Evolutionary conservation across 2,329 filamentous ascomycete genomes (phyloP), one percentile per base, ranked within the genome.

Genomic region (Botrytis sinoallii): DNA sequence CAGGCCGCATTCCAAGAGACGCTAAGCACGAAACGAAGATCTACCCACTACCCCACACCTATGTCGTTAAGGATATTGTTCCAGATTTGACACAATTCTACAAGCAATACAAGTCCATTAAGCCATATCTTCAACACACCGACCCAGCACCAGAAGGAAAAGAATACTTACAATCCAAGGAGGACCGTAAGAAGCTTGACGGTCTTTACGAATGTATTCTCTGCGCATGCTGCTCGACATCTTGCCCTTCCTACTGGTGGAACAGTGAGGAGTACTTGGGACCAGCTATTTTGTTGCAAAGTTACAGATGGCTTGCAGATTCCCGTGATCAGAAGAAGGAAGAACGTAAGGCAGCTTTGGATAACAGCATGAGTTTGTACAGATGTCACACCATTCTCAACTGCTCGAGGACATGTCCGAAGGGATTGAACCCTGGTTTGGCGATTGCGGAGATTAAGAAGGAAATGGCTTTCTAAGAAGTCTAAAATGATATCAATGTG

Each of bases 201-300:
- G 96, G 96, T 77, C 90, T 98, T 44, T 98, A 99, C 87, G 96
- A 99, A 86, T 99, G 96, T 86, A 98, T 99, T 84, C 92, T 99
- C 74, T 99, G 96, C 88, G 95, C 95, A 80, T 99, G 96, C 91
- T 99, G 96, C 91, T 96, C 93, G 78, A 99, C 96, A 35, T 97
- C 95, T 65, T 99, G 96, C 88, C 96, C 96, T n/a, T 98, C 94
- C 29, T 99, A 99, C 89, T 99, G 96, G 96, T 99, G 96, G 96
- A 99, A 99, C 88, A 91, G 92, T 79, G 95, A 98, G 86, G 95
- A 98, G 85, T 99, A 99, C 87, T 93, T 99, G 69, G 96, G 96
- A 77, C 96, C 96, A 75, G 96, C 96, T 78, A 93, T 99, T 75
- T 92, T 99, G 71, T 90, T 99, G 78, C 96, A 99, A 86, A 97